Percentiles rank a stretch among this genome's conserved stretches.
phyloP scores from a whole-genome alignment of 345 rosid species.

The Psidium friedrichsthalianum region DNA sequence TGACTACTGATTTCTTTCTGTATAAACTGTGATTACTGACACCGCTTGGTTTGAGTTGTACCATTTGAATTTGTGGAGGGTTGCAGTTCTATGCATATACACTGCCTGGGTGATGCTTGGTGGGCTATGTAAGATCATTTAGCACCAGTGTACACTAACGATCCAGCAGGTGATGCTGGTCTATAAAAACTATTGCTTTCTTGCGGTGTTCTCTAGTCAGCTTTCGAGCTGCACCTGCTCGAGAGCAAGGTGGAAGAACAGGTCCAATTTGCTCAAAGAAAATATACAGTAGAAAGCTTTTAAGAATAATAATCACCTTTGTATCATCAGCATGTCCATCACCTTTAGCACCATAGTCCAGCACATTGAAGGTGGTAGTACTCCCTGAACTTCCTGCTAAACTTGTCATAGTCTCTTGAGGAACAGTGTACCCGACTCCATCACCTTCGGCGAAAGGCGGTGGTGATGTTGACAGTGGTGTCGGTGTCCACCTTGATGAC shows the following conservation, averaged over 20 bases:
- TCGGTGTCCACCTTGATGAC: neutral
- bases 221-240: neutral
- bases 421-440: neutral
- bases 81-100: neutral
- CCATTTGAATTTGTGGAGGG: neutral
- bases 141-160: neutral
- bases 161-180: neutral
- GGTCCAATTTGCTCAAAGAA: neutral
- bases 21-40: neutral
- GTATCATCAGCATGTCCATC: constrained; percentile 69
- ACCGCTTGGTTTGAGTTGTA: neutral
- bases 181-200: neutral
- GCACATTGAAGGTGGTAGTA: constrained; percentile 34
- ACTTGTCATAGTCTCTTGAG: neutral
- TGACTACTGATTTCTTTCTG: neutral
- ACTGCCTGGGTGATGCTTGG: neutral
- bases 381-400: constrained; percentile 5
- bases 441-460: constrained; percentile 1
- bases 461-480: neutral
- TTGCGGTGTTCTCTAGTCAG: neutral
- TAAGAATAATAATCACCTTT: constrained; percentile 26
- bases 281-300: neutral
- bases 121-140: neutral
- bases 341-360: constrained; percentile 73
- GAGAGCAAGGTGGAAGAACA: neutral